phyloP scores from a whole-genome alignment of 2,329 filamentous ascomycete genomes.

The Ascochyta clinopodiicola region DNA sequence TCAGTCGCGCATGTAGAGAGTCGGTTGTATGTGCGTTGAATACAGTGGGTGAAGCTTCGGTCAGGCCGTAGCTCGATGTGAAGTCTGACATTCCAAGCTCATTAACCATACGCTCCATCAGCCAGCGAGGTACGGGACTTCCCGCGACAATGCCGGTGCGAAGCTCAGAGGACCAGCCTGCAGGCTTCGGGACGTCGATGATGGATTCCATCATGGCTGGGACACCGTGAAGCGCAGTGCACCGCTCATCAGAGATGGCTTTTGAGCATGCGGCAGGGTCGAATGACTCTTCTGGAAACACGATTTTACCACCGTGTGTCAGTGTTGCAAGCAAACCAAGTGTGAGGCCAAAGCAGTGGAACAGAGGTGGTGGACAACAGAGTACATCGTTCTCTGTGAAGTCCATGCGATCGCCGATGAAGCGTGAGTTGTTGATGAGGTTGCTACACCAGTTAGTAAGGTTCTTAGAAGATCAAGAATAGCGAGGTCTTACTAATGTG shows the following conservation, averaged over 20 bases:
- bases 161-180: constrained; percentile 55
- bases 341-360: constrained; percentile 86
- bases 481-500: constrained; percentile 41
- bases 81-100: constrained; percentile 79
- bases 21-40: constrained; percentile 82
- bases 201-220: constrained; percentile 83
- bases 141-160: constrained; percentile 82
- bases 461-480: too few species aligned
- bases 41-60: constrained; percentile 79
- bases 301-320: constrained; percentile 77
- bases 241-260: constrained; percentile 61
- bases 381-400: constrained; percentile 70
- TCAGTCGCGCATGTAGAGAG: constrained; percentile 68
- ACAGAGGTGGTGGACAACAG: constrained; percentile 82
- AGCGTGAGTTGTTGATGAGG: constrained; percentile 50
- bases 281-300: constrained; percentile 77
- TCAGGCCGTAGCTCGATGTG: constrained; percentile 64
- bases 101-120: constrained; percentile 75
- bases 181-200: constrained; percentile 57
- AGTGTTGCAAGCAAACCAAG: constrained; percentile 75
- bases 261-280: constrained; percentile 70
- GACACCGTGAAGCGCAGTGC: constrained; percentile 79
- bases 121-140: constrained; percentile 74
- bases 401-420: constrained; percentile 72
- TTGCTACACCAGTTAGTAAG: constrained; percentile 31